These are phyloP conservation scores for Simplicillium sp. DNA, from an alignment of 2,329 filamentous ascomycete species.

Conservation along the genomic window DNA sequence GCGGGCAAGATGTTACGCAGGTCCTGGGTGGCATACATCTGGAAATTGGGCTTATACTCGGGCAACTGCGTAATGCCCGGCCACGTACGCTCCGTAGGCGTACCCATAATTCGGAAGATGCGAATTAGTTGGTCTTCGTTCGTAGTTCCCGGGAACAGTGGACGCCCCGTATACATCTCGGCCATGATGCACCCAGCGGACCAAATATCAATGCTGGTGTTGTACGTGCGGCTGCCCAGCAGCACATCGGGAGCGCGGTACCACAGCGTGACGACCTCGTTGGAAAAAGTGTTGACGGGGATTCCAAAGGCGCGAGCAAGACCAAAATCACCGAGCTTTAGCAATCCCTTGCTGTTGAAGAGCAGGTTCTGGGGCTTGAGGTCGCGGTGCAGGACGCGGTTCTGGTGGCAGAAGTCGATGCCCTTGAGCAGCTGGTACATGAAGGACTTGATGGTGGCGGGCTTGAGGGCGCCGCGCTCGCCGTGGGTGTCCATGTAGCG, in stretches of 20 bases:
- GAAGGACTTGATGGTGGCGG: constrained; percentile 91
- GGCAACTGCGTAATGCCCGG: constrained; percentile 89
- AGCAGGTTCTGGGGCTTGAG: constrained; percentile 94
- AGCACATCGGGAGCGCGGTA: constrained; percentile 95
- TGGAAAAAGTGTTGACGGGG: constrained; percentile 95
- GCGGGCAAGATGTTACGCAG: constrained; percentile 78
- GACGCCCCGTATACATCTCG: constrained; percentile 95
- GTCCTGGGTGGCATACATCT: constrained; percentile 89
- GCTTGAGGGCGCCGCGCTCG: constrained; percentile 81
- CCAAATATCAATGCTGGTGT: constrained; percentile 99
- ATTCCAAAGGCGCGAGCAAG: constrained; percentile 92
- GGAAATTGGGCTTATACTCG: constrained; percentile 96
- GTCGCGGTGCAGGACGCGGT: constrained; percentile 89
- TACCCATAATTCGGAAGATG: constrained; percentile 98
- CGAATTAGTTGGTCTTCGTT: constrained; percentile 96
- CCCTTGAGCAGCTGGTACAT: constrained; percentile 96
- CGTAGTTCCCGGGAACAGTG: constrained; percentile 92
- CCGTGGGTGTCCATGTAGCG: constrained; percentile 96
- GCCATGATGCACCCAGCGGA: constrained; percentile 99
- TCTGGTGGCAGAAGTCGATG: constrained; percentile 97
- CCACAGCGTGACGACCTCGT: constrained; percentile 96
- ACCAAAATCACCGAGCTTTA: constrained; percentile 93
- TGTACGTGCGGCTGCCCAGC: constrained; percentile 89
- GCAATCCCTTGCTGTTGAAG: constrained; percentile 81
- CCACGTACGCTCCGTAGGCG: constrained; percentile 90